Evolutionary conservation across 805 yeast species (phyloP).

Genomic region (Maudiozyma bulderi): DNA sequence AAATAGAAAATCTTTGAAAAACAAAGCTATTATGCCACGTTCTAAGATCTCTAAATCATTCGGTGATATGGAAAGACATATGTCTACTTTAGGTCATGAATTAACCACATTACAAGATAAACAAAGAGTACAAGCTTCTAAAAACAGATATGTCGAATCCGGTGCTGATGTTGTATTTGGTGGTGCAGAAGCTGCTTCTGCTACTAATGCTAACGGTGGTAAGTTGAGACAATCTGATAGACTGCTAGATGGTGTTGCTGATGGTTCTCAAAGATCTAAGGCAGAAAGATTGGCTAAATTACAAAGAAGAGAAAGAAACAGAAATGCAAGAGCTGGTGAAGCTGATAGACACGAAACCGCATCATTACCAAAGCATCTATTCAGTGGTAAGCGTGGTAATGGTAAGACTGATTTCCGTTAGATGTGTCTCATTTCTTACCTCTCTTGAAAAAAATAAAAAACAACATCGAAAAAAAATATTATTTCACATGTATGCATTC

Average conservation of each 20-base stretch:
- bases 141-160: slow-evolving; percentile 35
- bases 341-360: slow-evolving; percentile 86
- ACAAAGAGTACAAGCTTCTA: slow-evolving; percentile 32
- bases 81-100: slow-evolving; percentile 87
- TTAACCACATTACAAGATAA: slow-evolving; percentile 53
- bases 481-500: background rate
- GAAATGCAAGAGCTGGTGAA: slow-evolving; percentile 89
- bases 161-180: slow-evolving; percentile 78
- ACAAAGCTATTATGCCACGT: slow-evolving; percentile 82
- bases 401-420: slow-evolving; percentile 89
- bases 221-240: slow-evolving; percentile 59
- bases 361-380: slow-evolving; percentile 85
- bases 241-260: slow-evolving; percentile 76
- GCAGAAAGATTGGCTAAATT: slow-evolving; percentile 81
- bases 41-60: slow-evolving; percentile 72
- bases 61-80: slow-evolving; percentile 76
- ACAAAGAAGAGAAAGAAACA: slow-evolving; percentile 89
- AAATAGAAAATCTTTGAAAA: slow-evolving; percentile 76
- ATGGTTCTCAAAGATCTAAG: slow-evolving; percentile 69
- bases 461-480: background rate
- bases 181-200: slow-evolving; percentile 30
- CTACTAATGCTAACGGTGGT: slow-evolving; percentile 30
- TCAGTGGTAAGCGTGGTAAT: slow-evolving; percentile 92
- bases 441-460: background rate
- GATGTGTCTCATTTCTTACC: background rate